phyloP scores from a whole-genome alignment of 2,329 filamentous ascomycete species.

The Mycosphaerella sp. region DNA sequence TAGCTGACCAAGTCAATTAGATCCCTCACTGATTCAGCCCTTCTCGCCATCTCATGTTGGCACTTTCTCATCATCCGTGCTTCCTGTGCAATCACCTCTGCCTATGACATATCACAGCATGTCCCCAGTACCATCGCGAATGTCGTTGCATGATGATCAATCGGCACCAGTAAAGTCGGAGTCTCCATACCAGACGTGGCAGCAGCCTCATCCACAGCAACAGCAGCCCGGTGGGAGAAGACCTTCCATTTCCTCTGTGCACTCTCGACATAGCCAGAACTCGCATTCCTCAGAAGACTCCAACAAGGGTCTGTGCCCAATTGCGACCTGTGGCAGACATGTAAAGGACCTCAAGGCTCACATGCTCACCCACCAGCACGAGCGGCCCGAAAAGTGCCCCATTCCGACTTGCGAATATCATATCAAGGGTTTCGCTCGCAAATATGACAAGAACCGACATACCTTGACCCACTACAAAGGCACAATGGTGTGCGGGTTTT shows the following conservation, averaged over 20 bases:
- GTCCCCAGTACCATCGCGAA: constrained; percentile 59
- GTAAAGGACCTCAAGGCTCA: constrained; percentile 93
- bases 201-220: constrained; percentile 43
- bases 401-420: constrained; percentile 90
- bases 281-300: constrained; percentile 36
- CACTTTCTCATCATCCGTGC: constrained; percentile 39
- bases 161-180: constrained; percentile 38
- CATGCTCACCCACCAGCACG: constrained; percentile 87
- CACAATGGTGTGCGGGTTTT: constrained; percentile 95
- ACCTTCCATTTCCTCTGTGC: constrained; percentile 64
- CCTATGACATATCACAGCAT: constrained; percentile 45
- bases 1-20: constrained; percentile 33
- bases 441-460: constrained; percentile 95
- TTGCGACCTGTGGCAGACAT: constrained; percentile 74
- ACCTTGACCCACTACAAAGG: constrained; percentile 95
- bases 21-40: constrained; percentile 54
- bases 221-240: constrained; percentile 45
- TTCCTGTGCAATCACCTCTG: constrained; percentile 34
- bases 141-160: constrained; percentile 42
- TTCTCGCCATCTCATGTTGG: constrained; percentile 39
- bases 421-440: constrained; percentile 83
- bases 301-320: constrained; percentile 68
- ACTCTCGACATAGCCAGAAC: constrained; percentile 55
- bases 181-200: constrained; percentile 55
- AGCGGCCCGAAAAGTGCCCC: constrained; percentile 89